Evolutionary conservation across 2,329 filamentous ascomycete genomes (phyloP), one percentile per base, ranked within the genome.

Genomic region (Seiridium unicorne): DNA sequence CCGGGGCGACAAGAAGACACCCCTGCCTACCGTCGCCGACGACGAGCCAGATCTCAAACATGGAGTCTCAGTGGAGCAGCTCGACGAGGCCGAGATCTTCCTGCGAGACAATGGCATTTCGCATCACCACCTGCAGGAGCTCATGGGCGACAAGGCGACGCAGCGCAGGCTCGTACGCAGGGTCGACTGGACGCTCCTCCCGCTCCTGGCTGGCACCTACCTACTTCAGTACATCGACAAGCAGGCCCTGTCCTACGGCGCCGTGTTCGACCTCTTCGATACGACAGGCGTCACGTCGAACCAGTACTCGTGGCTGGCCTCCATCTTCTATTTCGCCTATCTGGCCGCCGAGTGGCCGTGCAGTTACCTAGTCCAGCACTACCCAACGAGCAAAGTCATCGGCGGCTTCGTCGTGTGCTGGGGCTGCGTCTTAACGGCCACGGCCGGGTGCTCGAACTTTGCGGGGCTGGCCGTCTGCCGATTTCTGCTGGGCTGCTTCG

Each of bases 181-280:
- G 58, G 78, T 86, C 49, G 83, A 85, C 60, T 72, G 77, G 60
- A 67, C 78, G 0, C 64, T 86, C 7, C 74, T 85, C 62, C 84
- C 83, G 0, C 72, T 85, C 4, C 76, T 86, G 3, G 77, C 76
- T 44, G 76, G 77, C 1, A 83, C 80, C 0, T 83, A 79, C 53
- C 69, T 80, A 2, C 72, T 85, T 4, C 83, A 85, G 63, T 84
- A 82, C 61, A 81, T 84, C 65, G 82, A 85, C 69, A 86, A 86
- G 70, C 78, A 81, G 62, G 79, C 82, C 0, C 71, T 85, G 4
- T 77, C 77, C 0, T 85, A 85, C 66, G 77, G 79, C 0, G 82
- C 83, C 2, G 81, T 86, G 0, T 85, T 85, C 61, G 84, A 85
- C 53, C 72, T 86, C 0, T 80, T 84, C 61, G 69, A 72, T 10